Evolutionary conservation across 306 rosid genomes (phyloP), one percentile per base, ranked within the genome.

Genomic region (Abrus precatorius): DNA sequence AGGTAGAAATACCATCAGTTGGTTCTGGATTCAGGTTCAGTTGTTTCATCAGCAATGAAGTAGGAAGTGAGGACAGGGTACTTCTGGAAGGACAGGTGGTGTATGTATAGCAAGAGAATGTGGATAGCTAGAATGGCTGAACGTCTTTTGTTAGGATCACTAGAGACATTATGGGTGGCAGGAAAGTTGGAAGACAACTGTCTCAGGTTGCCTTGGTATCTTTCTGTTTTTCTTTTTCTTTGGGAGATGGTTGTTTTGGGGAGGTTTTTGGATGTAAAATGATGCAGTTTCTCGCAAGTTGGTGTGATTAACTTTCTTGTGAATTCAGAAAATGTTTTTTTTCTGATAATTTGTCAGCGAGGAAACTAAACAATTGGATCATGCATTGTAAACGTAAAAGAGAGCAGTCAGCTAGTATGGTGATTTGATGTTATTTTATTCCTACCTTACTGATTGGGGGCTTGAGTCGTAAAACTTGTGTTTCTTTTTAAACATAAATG

Each of bases 401-500:
- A 41, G 67, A 56, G 75, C 33, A 74, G 38, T 40, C 59, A 44
- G 80, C 9, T 52, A 64, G 38, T 72, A n/a, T 43, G 65, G 7
- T 64, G 61, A 84, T 75, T 61, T 75, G 40, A 5, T 55, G 36
- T 75, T 53, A 27, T 47, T 52, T 30, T 75, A 12, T 41, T 43
- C 55, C 5, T 10, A 38, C 41, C 34, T 63, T 59, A 69, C 40
- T 72, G 14, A 30, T 36, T 52, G 52, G 71, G 41, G 71, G 41
- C 20, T 57, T 13, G 27, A 73, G 47, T 52, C 32, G 38, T 48
- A 62, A 57, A 74, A 74, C 30, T 55, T 52, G 9, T 72, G 78
- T 60, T 80, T 74, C 75, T 34, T 75, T 80, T 62, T 76, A 54
- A 62, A 45, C 56, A 47, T 59, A 60, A 41, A 65, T 20, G 10